phyloP scores from a whole-genome alignment of 345 rosid genomes.

The Eucalyptus polyanthemos region DNA sequence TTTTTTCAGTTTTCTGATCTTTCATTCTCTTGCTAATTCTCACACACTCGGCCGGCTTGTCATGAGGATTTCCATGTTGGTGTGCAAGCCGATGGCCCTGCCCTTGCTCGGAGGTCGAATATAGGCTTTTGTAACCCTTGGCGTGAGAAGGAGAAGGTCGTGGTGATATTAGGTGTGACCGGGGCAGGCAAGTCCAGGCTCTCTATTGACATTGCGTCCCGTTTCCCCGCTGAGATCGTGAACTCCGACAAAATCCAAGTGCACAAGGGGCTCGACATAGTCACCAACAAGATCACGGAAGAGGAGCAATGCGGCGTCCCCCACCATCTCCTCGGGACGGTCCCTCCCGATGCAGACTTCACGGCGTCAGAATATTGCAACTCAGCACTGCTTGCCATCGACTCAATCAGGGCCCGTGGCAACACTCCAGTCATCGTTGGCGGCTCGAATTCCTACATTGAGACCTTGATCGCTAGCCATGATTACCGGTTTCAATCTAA shows the following conservation, averaged over 20 bases:
- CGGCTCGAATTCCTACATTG: conserved; percentile 70
- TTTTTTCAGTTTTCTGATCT: neutral
- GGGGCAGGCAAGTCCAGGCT: conserved; percentile 83
- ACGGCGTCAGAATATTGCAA: conserved; percentile 31
- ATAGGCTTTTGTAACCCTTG: conserved; percentile 12
- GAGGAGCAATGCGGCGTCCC: conserved; percentile 51
- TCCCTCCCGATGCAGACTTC: conserved; percentile 29
- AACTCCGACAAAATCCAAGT: conserved; percentile 78
- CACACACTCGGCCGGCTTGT: neutral
- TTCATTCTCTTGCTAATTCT: neutral
- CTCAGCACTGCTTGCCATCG: conserved; percentile 24
- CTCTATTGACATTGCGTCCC: conserved; percentile 62
- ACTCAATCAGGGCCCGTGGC: conserved; percentile 32
- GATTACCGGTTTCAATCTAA: conserved; percentile 14
- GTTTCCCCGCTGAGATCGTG: conserved; percentile 51
- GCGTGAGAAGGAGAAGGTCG: conserved; percentile 46
- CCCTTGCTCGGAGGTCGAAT: conserved; percentile 7
- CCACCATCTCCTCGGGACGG: conserved; percentile 63
- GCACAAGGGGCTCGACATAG: conserved; percentile 46
- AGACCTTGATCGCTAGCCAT: conserved; percentile 34
- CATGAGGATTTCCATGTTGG: conserved; percentile 23
- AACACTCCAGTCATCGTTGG: conserved; percentile 66
- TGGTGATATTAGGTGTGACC: conserved; percentile 68
- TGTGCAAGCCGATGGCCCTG: conserved; percentile 9
- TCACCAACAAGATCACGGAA: conserved; percentile 53